Evolutionary conservation across 176 grass and related monocot genomes (phyloP), one percentile per base, ranked within the genome.

Genomic region (Lolium rigidum): DNA sequence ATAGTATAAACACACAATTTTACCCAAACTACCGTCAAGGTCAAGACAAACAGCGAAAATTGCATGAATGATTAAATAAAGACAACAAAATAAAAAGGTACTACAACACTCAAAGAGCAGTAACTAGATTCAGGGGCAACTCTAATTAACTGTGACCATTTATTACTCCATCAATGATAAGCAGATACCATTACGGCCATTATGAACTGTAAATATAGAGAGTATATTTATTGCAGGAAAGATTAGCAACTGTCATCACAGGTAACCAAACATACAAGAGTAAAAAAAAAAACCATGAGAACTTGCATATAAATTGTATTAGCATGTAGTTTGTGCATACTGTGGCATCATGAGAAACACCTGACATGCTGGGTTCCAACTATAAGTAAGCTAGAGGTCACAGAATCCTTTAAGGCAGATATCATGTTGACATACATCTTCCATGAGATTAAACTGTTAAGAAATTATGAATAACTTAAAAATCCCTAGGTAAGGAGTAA

Each of bases 151-250:
- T 56, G 17, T n/a, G 54, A 50, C 12, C 16, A 66, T 51, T 35
- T 64, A 31, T 50, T 66, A 13, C 47, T 80, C 9, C 18, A 15
- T 24, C 12, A 31, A 49, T 28, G 22, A 48, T 49, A 50, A 31
- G 41, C 17, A 77, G 51, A 49, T 35, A 35, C 41, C 55, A 61
- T 46, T 24, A 8, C 18, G 72, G 14, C 43, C 44, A 21, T 25
- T 49, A 46, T 14, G 17, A 80, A 12, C 25, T 81, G 50, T 57
- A 83, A 59, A 74, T 72, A 31, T n/a, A 83, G 21, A 35, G 31
- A 35, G 17, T 2, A 44, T 17, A 31, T 47, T 74, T 60, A 47
- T n/a, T 60, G 52, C 38, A 83, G 5, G 14, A 5, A 58, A 35
- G 31, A 35, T 35, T 35, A 35, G 31, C 31, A 35, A 35, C 31